Conservation (phyloP, 495 filamentous ascomycete genomes). For the Xylaria bambusicola region DNA sequence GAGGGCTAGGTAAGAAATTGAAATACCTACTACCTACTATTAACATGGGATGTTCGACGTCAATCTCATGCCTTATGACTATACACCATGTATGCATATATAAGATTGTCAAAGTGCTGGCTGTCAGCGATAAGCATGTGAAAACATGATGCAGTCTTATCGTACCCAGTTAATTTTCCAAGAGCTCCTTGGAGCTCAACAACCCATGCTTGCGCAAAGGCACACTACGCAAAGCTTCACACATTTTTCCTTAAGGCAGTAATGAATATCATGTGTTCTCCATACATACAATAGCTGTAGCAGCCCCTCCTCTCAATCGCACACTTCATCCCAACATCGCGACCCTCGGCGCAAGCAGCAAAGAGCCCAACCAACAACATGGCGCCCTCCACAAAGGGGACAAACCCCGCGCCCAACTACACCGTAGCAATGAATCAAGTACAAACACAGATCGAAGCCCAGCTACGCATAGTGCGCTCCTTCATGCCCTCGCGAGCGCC, state of each 20-base stretch:
- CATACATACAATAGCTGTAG: neutral
- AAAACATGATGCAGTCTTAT: neutral
- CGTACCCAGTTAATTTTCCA: slow-evolving; percentile 3
- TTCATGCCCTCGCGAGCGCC: slow-evolving; percentile 21
- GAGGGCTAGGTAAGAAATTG: too few relatives aligned
- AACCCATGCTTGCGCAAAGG: too few relatives aligned
- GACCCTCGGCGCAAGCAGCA: neutral
- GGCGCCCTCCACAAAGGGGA: slow-evolving; percentile 28
- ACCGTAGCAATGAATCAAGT: slow-evolving; percentile 41
- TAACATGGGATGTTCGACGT: too few relatives aligned
- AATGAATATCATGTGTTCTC: neutral
- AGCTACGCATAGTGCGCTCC: slow-evolving; percentile 23
- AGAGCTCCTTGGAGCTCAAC: too few relatives aligned
- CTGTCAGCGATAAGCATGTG: neutral
- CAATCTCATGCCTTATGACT: too few relatives aligned
- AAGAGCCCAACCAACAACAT: slow-evolving; percentile 14
- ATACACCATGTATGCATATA: neutral
- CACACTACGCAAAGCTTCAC: neutral
- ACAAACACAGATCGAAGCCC: slow-evolving; percentile 30
- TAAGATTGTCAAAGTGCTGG: neutral
- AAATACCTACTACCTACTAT: too few relatives aligned
- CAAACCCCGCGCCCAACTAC: slow-evolving; percentile 37
- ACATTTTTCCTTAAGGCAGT: neutral
- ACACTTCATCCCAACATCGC: neutral
- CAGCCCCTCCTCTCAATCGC: too few relatives aligned